Percentiles rank a stretch among this genome's conserved stretches.
Conservation (phyloP, 2,329 filamentous ascomycete genomes). For the Fusarium continuum region DNA sequence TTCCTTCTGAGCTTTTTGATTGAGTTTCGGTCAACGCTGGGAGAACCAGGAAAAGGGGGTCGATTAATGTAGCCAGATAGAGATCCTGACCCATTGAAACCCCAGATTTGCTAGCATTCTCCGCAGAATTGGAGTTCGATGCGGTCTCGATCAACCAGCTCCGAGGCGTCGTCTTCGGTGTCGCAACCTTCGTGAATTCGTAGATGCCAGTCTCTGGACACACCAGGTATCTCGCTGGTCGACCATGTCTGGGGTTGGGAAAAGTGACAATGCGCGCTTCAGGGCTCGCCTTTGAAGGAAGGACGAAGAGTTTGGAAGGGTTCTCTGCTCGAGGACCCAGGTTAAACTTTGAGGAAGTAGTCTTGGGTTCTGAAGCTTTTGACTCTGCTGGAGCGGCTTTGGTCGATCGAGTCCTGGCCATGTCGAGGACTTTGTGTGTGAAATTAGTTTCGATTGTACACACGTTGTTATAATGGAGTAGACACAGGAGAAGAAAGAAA, state of each 20-base stretch:
- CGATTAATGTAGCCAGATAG: conserved; percentile 84
- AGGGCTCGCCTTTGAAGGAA: conserved; percentile 64
- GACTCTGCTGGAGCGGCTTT: conserved; percentile 46
- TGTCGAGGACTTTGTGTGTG: conserved; percentile 39
- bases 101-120: conserved; percentile 34
- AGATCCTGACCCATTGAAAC: conserved; percentile 75
- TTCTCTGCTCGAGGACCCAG: conserved; percentile 53
- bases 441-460: background rate
- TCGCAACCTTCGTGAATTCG: conserved; percentile 69
- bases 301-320: conserved; percentile 66
- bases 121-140: conserved; percentile 3
- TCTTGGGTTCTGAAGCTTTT: conserved; percentile 43
- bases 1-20: conserved; percentile 57
- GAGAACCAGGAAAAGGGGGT: conserved; percentile 84
- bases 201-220: conserved; percentile 70
- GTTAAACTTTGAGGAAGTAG: conserved; percentile 51
- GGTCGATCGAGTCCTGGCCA: conserved; percentile 61
- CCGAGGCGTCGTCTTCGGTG: conserved; percentile 62
- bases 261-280: conserved; percentile 68
- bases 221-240: conserved; percentile 67
- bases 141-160: conserved; percentile 68
- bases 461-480: background rate
- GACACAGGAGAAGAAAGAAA: background rate
- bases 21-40: conserved; percentile 68
- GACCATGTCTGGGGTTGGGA: conserved; percentile 65